Conservation (phyloP, 169 alveolate genomes). For the Toxoplasma gondii region DNA sequence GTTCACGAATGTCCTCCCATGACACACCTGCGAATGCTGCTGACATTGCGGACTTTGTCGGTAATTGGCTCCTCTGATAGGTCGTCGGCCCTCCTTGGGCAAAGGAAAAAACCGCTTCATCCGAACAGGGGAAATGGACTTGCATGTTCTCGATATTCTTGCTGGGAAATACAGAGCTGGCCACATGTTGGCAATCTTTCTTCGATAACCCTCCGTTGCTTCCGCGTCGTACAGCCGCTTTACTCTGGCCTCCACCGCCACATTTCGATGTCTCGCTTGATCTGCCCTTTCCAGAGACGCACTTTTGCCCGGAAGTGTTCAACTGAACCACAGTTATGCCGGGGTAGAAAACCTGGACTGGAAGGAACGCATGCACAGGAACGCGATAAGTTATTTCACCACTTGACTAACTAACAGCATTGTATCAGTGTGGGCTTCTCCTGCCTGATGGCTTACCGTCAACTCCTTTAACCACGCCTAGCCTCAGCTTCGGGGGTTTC, state of each 20-base stretch:
- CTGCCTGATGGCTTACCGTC: constrained; percentile 7
- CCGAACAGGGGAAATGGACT: background rate
- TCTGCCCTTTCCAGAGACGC: background rate
- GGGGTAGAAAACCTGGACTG: constrained; percentile 35
- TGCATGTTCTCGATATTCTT: background rate
- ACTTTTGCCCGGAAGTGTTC: constrained; percentile 2
- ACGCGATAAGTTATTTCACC: too few species aligned
- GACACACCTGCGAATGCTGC: background rate
- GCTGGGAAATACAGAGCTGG: background rate
- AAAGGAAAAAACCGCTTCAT: background rate
- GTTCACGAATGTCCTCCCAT: background rate
- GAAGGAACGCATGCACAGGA: background rate
- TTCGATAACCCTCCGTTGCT: background rate
- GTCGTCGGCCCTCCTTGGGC: background rate
- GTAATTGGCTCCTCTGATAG: background rate
- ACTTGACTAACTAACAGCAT: too few species aligned
- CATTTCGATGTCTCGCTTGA: background rate
- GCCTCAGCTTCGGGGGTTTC: constrained; percentile 27
- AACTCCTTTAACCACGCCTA: constrained; percentile 38
- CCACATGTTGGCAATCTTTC: background rate
- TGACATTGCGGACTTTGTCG: background rate
- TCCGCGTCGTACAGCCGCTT: background rate
- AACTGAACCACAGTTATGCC: background rate
- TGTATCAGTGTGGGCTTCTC: background rate
- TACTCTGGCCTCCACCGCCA: background rate